Evolutionary conservation across 1,284 basidiomycete species (phyloP), one percentile per base, ranked within the genome.

Genomic region (Ustilago tritici): DNA sequence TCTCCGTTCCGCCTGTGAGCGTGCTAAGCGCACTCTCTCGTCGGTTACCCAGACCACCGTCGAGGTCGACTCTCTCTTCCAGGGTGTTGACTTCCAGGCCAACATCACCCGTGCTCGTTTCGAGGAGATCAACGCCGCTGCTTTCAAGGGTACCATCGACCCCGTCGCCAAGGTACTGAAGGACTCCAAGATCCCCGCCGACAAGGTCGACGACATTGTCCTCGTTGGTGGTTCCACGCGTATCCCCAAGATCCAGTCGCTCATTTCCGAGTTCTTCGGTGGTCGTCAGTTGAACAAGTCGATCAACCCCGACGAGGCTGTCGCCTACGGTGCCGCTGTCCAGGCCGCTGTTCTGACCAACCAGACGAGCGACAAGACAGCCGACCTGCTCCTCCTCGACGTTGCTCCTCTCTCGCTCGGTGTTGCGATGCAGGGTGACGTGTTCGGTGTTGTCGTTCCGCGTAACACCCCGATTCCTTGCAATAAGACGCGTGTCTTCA

Each of bases 181-280:
- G 90, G 97, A 99, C 89, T 92, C 96, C 79, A 99, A 98, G 91
- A 96, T 99, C 88, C 88, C 94, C 82, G 92, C 93, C 80, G 93
- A 95, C 87, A 98, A 98, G 91, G 95, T 98, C 81, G 93, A 99
- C 87, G 96, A 99, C 85, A 98, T 99, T 82, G 97, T 99, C 87
- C 94, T 99, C 28, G 96, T 99, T 82, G 96, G 97, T 90, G 95
- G 97, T 82, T 99, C 97, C 65, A 99, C 97, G 82, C 96, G 97
- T 92, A 99, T 99, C 88, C 96, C 96, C 85, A 98, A 98, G 90
- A 94, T 99, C 84, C 96, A 98, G 89, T 91, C 94, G 35, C 92
- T 99, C 74, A 95, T 99, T 70, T 98, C 95, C 76, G 96, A 99
- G 87, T 95, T 92, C 91, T 99, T 99, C 88, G 93, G 93, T 88